These are phyloP conservation scores for Clavispora vitiphila DNA, from an alignment of 805 yeast species.

Conservation along the genomic window DNA sequence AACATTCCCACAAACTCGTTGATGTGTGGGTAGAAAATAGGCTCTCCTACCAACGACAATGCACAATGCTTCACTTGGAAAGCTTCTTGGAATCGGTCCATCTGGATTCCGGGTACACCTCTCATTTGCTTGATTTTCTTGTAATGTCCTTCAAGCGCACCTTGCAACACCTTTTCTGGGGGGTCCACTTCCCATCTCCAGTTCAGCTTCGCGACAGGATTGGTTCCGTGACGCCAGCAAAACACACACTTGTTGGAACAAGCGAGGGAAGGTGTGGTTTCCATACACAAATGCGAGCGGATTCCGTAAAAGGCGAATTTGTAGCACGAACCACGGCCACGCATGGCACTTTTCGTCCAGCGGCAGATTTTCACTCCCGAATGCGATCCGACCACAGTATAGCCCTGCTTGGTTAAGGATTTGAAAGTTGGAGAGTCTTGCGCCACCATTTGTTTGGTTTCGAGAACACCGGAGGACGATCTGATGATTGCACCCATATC, in stretches of 20 bases:
- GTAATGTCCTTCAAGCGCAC: constrained; percentile 86
- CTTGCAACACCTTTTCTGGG: constrained; percentile 77
- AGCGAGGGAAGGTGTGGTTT: constrained; percentile 87
- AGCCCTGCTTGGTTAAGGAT: constrained; percentile 88
- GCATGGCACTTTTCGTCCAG: constrained; percentile 91
- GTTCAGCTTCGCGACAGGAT: constrained; percentile 85
- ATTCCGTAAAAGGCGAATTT: constrained; percentile 91
- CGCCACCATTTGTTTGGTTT: constrained; percentile 79
- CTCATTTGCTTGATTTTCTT: constrained; percentile 89
- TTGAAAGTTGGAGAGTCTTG: constrained; percentile 84
- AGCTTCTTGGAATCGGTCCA: constrained; percentile 87
- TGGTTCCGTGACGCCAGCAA: constrained; percentile 97
- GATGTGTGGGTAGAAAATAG: constrained; percentile 88
- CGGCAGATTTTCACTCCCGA: constrained; percentile 94
- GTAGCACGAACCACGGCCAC: constrained; percentile 94
- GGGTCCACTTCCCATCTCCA: constrained; percentile 97
- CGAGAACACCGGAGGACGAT: constrained; percentile 23
- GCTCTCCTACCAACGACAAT: constrained; percentile 88
- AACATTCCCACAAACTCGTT: constrained; percentile 77
- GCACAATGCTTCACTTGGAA: constrained; percentile 90
- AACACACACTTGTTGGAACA: constrained; percentile 95
- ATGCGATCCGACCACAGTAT: constrained; percentile 87
- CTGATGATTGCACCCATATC: constrained; percentile 70
- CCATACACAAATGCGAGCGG: constrained; percentile 89
- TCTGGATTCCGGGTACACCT: constrained; percentile 91